Evolutionary conservation across 2,329 filamentous ascomycete genomes (phyloP).

Genomic region (Claviceps pazoutovae): DNA sequence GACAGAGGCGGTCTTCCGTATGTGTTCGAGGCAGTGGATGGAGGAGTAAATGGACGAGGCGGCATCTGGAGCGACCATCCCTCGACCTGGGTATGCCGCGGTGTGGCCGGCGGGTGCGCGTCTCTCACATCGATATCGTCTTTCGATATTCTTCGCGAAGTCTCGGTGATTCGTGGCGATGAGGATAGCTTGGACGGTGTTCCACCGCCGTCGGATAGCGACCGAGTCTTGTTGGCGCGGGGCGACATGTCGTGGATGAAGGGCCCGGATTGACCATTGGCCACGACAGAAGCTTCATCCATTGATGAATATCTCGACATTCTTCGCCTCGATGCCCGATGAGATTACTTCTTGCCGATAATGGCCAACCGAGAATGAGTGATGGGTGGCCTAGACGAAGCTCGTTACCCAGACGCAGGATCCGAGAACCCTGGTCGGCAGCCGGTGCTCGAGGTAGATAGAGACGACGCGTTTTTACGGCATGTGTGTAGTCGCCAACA

Average conservation of each 20-base stretch:
- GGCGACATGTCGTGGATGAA: slow-evolving; percentile 21
- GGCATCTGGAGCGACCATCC: slow-evolving; percentile 36
- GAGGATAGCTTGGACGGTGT: slow-evolving; percentile 43
- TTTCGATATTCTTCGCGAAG: slow-evolving; percentile 44
- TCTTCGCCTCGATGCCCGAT: background rate
- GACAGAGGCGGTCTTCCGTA: slow-evolving; percentile 54
- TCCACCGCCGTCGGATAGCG: slow-evolving; percentile 48
- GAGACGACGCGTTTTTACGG: background rate
- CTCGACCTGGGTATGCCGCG: slow-evolving; percentile 52
- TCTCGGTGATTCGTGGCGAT: slow-evolving; percentile 41
- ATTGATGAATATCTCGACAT: slow-evolving; percentile 5
- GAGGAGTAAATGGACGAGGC: slow-evolving; percentile 22
- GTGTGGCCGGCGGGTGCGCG: slow-evolving; percentile 46
- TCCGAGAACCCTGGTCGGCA: background rate
- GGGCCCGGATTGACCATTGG: slow-evolving; percentile 11
- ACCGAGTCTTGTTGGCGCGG: slow-evolving; percentile 37
- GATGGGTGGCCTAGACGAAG: background rate
- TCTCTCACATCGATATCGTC: slow-evolving; percentile 48
- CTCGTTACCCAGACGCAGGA: background rate
- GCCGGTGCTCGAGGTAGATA: background rate
- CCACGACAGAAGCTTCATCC: slow-evolving; percentile 22
- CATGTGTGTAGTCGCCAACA: background rate
- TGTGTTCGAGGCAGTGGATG: slow-evolving; percentile 20
- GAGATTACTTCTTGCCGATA: background rate
- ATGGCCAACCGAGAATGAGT: background rate